phyloP scores from a whole-genome alignment of 192 early-diverging fungal species.

The Coemansia sp. region DNA sequence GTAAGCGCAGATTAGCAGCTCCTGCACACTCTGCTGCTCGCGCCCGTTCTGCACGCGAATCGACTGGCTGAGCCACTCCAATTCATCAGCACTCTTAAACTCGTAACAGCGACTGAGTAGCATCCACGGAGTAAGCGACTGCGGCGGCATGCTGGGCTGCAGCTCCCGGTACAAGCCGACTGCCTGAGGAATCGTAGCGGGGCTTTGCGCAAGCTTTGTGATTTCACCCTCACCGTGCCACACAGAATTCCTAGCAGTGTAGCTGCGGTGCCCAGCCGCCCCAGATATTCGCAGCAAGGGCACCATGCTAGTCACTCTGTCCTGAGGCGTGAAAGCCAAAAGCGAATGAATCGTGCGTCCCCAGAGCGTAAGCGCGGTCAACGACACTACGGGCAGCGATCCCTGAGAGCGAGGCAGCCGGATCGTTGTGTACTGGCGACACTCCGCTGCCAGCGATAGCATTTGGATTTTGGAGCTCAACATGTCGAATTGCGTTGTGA shows the following conservation, averaged over 20 bases:
- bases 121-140: conserved; percentile 44
- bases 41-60: conserved; percentile 13
- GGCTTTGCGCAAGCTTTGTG: conserved; percentile 20
- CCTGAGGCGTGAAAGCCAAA: conserved; percentile 36
- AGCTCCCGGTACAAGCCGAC: conserved; percentile 26
- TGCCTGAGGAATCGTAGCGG: conserved; percentile 23
- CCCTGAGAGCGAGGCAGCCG: conserved; percentile 32
- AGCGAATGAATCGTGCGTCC: conserved; percentile 41
- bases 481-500: conserved; percentile 18
- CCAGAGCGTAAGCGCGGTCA: conserved; percentile 42
- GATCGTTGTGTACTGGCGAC: conserved; percentile 34
- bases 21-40: conserved; percentile 6
- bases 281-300: conserved; percentile 21
- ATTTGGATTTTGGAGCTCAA: conserved; percentile 44
- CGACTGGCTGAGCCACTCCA: conserved; percentile 25
- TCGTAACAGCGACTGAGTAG: conserved; percentile 35
- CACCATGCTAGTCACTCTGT: conserved; percentile 35
- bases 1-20: conserved; percentile 35
- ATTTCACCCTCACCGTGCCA: conserved; percentile 16
- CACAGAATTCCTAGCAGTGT: neutral
- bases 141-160: conserved; percentile 10
- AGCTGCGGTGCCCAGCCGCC: neutral
- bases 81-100: neutral
- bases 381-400: conserved; percentile 29
- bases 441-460: conserved; percentile 37